phyloP scores from a whole-genome alignment of 106 monocot genomes.

The Dioscorea zingiberensis region DNA sequence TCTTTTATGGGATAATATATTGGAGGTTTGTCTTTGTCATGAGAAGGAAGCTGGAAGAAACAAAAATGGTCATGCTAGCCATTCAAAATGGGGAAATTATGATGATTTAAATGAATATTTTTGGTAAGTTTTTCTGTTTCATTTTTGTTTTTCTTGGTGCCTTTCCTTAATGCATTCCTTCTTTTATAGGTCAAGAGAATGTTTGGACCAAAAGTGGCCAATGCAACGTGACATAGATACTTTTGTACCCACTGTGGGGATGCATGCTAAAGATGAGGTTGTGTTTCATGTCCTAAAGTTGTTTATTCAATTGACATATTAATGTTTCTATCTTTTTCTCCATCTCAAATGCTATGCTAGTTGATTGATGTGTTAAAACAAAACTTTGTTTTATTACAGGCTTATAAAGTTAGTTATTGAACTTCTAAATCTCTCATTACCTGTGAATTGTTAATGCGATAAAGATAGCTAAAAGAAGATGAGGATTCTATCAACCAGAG shows the following conservation, averaged over 20 bases:
- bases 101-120: slow-evolving; percentile 99
- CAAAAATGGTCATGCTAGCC: slow-evolving; percentile 71
- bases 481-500: no score
- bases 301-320: no score
- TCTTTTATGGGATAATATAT: not conserved
- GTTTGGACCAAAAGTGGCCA: slow-evolving; percentile 83
- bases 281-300: not conserved
- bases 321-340: no score
- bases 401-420: no score
- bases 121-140: slow-evolving; percentile 40
- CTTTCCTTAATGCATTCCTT: slow-evolving; percentile 6
- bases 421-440: no score
- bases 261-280: slow-evolving; percentile 42
- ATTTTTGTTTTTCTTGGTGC: not conserved
- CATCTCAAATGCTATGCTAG: no score
- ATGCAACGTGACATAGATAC: slow-evolving; percentile 49
- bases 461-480: no score
- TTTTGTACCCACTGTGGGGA: slow-evolving; percentile 49
- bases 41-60: slow-evolving; percentile 73
- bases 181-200: slow-evolving; percentile 71
- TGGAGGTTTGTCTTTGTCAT: slow-evolving; percentile 14
- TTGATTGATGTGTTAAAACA: no score
- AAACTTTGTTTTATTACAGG: no score
- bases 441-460: no score
- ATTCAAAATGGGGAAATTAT: slow-evolving; percentile 97